Percentiles rank a stretch among this genome's conserved stretches.
These are phyloP conservation scores for Colletotrichum falcatum DNA, from an alignment of 2,329 filamentous ascomycete genomes.

Conservation along the genomic window DNA sequence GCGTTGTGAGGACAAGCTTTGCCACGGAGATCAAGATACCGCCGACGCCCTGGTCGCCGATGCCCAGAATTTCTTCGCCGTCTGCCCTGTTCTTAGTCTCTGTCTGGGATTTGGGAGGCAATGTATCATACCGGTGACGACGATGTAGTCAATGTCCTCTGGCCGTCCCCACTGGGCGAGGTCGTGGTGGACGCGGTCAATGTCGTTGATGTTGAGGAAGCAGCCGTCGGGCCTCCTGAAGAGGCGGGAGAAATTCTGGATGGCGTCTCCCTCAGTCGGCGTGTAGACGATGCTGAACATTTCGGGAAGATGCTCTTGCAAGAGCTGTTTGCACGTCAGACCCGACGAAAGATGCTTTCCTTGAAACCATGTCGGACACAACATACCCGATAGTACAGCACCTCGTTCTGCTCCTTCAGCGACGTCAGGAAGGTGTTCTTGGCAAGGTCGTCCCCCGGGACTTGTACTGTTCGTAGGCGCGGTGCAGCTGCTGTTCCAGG, in stretches of 20 bases:
- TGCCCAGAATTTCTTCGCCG: conserved; percentile 82
- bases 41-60: conserved; percentile 89
- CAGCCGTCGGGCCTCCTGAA: conserved; percentile 85
- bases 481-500: conserved; percentile 79
- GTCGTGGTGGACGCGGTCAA: conserved; percentile 73
- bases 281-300: conserved; percentile 95
- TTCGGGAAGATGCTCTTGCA: conserved; percentile 83
- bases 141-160: conserved; percentile 89
- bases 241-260: conserved; percentile 82
- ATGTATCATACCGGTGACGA: conserved; percentile 75
- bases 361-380: no score
- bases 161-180: conserved; percentile 75
- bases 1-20: conserved; percentile 83
- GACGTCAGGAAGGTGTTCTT: conserved; percentile 92
- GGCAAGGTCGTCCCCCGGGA: conserved; percentile 72
- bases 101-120: neutral
- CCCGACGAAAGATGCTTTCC: neutral
- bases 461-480: conserved; percentile 85
- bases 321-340: conserved; percentile 60
- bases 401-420: conserved; percentile 86
- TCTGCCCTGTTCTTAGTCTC: conserved; percentile 51
- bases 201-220: conserved; percentile 80
- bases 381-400: conserved; percentile 79
- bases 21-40: conserved; percentile 87
- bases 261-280: conserved; percentile 89